Evolutionary conservation across 1,284 basidiomycete species (phyloP), one percentile per base, ranked within the genome.

Genomic region (Athelia sp.): DNA sequence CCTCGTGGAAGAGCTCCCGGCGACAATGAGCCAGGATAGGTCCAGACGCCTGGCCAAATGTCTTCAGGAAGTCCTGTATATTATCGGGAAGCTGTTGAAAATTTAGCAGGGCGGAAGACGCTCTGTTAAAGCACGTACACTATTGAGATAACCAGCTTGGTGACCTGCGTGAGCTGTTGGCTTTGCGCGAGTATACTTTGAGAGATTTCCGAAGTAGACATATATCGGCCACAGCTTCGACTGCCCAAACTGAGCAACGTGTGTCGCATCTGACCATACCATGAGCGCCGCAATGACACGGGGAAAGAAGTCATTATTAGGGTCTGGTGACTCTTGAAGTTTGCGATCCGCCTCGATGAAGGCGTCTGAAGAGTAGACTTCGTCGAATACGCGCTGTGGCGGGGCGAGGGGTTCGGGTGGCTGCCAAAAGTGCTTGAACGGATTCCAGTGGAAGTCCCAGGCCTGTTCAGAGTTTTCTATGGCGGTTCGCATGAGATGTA

Each of bases 191-290:
- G 44, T 31, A 46, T 61, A 62, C 48, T 69, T 64, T n/a, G 61
- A 57, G 1, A 56, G 51, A 49, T 67, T 67, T 4, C 58, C 61
- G 43, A 64, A 58, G 10, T 50, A 56, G 9, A 64, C 29, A 40
- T 70, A 70, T 3, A 65, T 53, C 1, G 62, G 66, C 66, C 65
- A 68, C 0, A 62, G 45, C 8, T 51, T 55, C 2, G 63, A 59
- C 1, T 51, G 56, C 0, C 68, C 63, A 46, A 68, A 68, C 23
- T 63, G 54, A 0, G 66, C 55, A 6, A 68, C 49, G 35, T 63
- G 61, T 4, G 63, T 68, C 0, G 58, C 45, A 49, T 59, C 59
- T 4, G 56, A 60, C 48, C 51, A 55, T 10, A 56, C 17, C 56
- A 63, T 62, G 4, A 58, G 45, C 0, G 56, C 61, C 1, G 53